These are phyloP conservation scores for Paramarasmius palmivorus DNA, from an alignment of 1,284 basidiomycete species.

Conservation along the genomic window DNA sequence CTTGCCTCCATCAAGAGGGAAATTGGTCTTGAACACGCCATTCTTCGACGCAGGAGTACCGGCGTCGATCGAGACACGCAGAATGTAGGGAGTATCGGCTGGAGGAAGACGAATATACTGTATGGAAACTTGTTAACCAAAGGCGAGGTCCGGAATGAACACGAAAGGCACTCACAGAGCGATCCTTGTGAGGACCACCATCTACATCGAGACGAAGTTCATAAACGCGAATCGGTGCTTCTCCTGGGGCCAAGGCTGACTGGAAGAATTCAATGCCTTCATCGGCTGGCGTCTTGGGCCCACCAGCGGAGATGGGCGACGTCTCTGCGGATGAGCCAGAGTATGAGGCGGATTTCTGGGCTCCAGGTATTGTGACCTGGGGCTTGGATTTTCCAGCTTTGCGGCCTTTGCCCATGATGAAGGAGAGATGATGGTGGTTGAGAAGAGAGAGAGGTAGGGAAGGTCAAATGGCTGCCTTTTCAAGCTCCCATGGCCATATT, in stretches of 20 bases:
- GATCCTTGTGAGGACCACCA: slow-evolving; percentile 84
- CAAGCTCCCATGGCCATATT: neutral
- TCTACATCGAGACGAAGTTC: slow-evolving; percentile 85
- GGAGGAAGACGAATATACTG: slow-evolving; percentile 95
- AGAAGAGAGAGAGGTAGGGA: slow-evolving; percentile 8
- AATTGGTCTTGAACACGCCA: slow-evolving; percentile 92
- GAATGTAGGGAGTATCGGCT: slow-evolving; percentile 84
- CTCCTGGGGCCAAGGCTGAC: slow-evolving; percentile 50
- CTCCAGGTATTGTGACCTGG: slow-evolving; percentile 12
- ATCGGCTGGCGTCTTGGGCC: slow-evolving; percentile 86
- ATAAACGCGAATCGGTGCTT: slow-evolving; percentile 77
- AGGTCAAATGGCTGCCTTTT: neutral
- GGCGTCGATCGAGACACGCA: slow-evolving; percentile 86
- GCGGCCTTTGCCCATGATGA: slow-evolving; percentile 19
- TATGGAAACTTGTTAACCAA: slow-evolving; percentile 10
- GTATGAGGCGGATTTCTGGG: slow-evolving; percentile 13
- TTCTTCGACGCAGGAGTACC: slow-evolving; percentile 87
- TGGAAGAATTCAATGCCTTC: slow-evolving; percentile 89
- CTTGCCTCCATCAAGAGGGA: slow-evolving; percentile 85
- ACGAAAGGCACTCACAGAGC: slow-evolving; percentile 59
- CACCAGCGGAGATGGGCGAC: slow-evolving; percentile 27
- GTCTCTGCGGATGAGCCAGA: slow-evolving; percentile 14
- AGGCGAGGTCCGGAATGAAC: slow-evolving; percentile 16
- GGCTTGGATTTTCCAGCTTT: slow-evolving; percentile 12
- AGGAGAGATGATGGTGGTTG: slow-evolving; percentile 13